These are phyloP conservation scores for Alectoria sarmentosa DNA, from an alignment of 495 filamentous ascomycete species.

Conservation along the genomic window DNA sequence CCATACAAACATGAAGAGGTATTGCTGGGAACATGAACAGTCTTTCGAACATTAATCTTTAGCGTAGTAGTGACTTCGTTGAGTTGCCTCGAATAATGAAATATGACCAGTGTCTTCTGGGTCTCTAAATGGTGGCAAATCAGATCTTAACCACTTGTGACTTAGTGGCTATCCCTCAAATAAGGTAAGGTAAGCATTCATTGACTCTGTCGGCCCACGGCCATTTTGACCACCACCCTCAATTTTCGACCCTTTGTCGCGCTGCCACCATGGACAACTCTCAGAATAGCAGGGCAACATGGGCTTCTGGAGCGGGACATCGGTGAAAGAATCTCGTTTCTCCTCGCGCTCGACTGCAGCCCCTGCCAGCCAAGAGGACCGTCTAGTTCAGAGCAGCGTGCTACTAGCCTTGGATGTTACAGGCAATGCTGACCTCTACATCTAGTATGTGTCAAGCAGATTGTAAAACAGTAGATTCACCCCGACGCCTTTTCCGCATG, in stretches of 20 bases:
- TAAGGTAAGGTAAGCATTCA: too few relatives aligned
- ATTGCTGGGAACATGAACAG: too few relatives aligned
- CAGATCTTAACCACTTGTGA: not conserved
- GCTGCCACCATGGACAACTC: not conserved
- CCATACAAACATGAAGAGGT: too few relatives aligned
- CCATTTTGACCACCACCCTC: not conserved
- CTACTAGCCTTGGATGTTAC: not conserved
- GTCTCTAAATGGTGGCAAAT: too few relatives aligned
- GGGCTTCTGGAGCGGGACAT: slow-evolving; percentile 77
- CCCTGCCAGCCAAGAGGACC: not conserved
- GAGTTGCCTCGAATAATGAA: too few relatives aligned
- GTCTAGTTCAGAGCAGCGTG: not conserved
- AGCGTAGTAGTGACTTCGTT: too few relatives aligned
- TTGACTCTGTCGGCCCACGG: not conserved
- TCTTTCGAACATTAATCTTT: too few relatives aligned
- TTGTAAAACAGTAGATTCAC: slow-evolving; percentile 23
- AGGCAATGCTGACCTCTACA: slow-evolving; percentile 22
- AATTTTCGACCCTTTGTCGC: not conserved
- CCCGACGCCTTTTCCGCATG: not conserved
- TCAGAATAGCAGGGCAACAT: slow-evolving; percentile 43
- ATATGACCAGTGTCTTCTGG: too few relatives aligned
- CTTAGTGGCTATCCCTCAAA: not conserved
- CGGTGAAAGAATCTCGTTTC: slow-evolving; percentile 56
- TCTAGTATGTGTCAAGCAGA: slow-evolving; percentile 92
- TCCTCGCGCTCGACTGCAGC: not conserved